Base-by-base conservation (phyloP, 495 filamentous ascomycete species). In the Rhypophila decipiens region DNA sequence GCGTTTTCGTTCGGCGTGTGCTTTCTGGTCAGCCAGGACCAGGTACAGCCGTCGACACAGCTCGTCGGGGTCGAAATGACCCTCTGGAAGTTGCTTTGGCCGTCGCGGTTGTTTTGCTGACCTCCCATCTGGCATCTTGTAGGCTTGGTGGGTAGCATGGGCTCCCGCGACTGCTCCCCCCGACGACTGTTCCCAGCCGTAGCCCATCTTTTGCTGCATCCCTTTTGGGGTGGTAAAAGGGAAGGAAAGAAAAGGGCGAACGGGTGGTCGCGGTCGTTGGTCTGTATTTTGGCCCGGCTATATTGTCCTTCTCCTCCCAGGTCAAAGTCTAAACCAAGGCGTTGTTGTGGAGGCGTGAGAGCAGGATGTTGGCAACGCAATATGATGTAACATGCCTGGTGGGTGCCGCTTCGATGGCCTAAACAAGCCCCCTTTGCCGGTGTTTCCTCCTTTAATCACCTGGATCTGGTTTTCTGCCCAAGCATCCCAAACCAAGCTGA, bases 11-110 rank as follows among this genome's bases (percentile, higher is more conserved):
- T 52, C 48, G 1, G 42, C 50, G 9, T 55, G 49, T 1, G 65
- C 64, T 35, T 66, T 66, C 37, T 68, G 67, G 38, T 76, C 69
- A 19, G 67, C 71, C 24, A 72, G 59, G 5, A 72, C 64, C 10
- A 68, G 22, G 44, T 72, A 58, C 12, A 79, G 61, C 1, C 74
- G 67, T 10, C 66, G 60, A 19, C 64, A 64, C 24, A 79, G 58
- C 29, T 79, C 76, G 27, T 73, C 69, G 0, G 75, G 60, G 40
- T 79, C 74, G 39, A 78, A 70, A 15, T 72, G 61, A 24, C 70
- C 67, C 45, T 69, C 64, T n/a, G 46, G 27, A 7, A 31, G 13
- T 13, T 31, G 27, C 13, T 13, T 38, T 12, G 24, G 31, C 31
- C 46, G 44, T 24, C 47, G 53, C 36, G 7, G 22, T 9, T 29